phyloP scores from a whole-genome alignment of 1,139 yeast species.

The Blastobotrys aristatus region DNA sequence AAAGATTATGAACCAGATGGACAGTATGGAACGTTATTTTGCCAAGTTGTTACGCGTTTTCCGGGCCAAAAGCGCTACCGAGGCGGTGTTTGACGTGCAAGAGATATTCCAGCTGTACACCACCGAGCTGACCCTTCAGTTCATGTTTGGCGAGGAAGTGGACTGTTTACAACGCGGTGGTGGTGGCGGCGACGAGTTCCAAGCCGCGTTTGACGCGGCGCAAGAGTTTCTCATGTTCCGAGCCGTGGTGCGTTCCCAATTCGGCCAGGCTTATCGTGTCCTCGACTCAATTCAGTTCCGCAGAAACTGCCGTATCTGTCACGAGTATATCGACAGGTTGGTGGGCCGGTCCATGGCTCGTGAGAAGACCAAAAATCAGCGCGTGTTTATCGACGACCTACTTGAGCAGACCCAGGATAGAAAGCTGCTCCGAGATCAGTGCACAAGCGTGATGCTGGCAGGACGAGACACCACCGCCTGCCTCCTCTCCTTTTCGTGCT shows the following conservation, averaged over 20 bases:
- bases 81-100: slow-evolving; percentile 44
- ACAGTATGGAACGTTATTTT: slow-evolving; percentile 13
- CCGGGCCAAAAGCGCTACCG: slow-evolving; percentile 3
- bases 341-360: slow-evolving; percentile 21
- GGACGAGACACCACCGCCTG: slow-evolving; percentile 54
- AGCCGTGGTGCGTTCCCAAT: slow-evolving; percentile 22
- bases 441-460: slow-evolving; percentile 44
- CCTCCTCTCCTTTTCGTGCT: slow-evolving; percentile 42
- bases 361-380: slow-evolving; percentile 27
- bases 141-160: slow-evolving; percentile 51
- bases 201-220: slow-evolving; percentile 42
- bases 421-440: slow-evolving; percentile 44
- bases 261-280: slow-evolving; percentile 33
- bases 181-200: slow-evolving; percentile 34
- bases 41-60: slow-evolving; percentile 25
- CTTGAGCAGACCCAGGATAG: slow-evolving; percentile 48
- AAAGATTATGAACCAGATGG: slow-evolving; percentile 42
- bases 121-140: slow-evolving; percentile 58
- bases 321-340: slow-evolving; percentile 30
- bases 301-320: slow-evolving; percentile 24
- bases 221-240: slow-evolving; percentile 37
- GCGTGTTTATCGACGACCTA: slow-evolving; percentile 35
- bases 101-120: slow-evolving; percentile 47
- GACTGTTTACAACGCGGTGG: slow-evolving; percentile 33
- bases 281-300: slow-evolving; percentile 36